phyloP scores from a whole-genome alignment of 306 rosid species.

The Arachis stenosperma region DNA sequence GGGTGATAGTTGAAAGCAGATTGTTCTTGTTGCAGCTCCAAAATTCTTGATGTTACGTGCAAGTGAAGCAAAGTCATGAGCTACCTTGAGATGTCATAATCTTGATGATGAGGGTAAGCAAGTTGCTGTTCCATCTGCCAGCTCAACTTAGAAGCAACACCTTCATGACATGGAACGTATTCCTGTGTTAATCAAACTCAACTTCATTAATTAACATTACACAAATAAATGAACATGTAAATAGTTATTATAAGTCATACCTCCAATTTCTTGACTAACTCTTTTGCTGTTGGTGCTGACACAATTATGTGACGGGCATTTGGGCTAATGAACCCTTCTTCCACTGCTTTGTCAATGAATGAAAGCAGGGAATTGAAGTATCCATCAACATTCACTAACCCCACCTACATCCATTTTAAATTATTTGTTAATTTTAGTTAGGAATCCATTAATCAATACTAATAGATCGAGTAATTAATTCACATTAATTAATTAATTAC shows the following conservation, averaged over 20 bases:
- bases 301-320: constrained; percentile 94
- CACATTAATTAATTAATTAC: constrained; percentile 43
- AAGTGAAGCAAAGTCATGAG: constrained; percentile 35
- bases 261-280: constrained; percentile 95
- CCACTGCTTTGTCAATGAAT: constrained; percentile 95
- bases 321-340: constrained; percentile 93
- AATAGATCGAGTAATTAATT: background rate
- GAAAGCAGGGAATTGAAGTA: constrained; percentile 88
- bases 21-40: constrained; percentile 53
- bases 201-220: too few species aligned
- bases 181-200: constrained; percentile 48
- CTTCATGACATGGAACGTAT: constrained; percentile 90
- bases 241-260: constrained; percentile 35
- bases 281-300: constrained; percentile 93
- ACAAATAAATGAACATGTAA: too few species aligned
- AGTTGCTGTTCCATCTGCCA: constrained; percentile 92
- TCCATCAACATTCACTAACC: constrained; percentile 95
- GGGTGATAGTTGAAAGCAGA: constrained; percentile 54
- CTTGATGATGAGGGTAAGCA: constrained; percentile 64
- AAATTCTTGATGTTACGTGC: constrained; percentile 55
- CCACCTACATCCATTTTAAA: constrained; percentile 61
- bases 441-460: too few species aligned
- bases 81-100: constrained; percentile 80
- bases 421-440: too few species aligned
- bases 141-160: constrained; percentile 86